Evolutionary conservation across 768 basidiomycete genomes (phyloP), one percentile per base, ranked within the genome.

Genomic region (Termitomyces sp.): DNA sequence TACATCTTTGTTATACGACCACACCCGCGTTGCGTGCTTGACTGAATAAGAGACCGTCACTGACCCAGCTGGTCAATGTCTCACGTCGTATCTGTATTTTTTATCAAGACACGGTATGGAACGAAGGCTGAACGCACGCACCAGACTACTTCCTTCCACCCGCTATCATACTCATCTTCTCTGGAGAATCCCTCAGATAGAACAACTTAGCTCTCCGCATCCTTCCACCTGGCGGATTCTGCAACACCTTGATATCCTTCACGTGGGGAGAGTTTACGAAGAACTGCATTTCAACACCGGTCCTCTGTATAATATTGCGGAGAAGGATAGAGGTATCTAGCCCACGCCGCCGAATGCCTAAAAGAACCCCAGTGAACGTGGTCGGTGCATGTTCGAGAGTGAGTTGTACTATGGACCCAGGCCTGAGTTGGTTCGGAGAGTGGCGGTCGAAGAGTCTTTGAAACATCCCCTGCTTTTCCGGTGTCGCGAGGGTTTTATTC

Each of bases 201-300:
- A 83, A 92, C 63, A 93, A 65, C 72, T 92, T 94, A 53, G 92
- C 90, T 69, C 87, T 80, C 64, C 83, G 76, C 80, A 88, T 84
- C 63, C 85, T 74, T 60, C 80, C 80, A 59, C 78, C 80, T 6
- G 80, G 80, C 56, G 88, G 86, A 63, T 73, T 76, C 72, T 83
- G 81, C 58, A 94, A 74, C 59, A 98, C 75, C 72, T 86, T 86
- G 72, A 98, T 88, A 56, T 89, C 86, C 78, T 91, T 92, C 72
- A 98, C 66, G 68, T 92, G 83, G 30, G 96, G 95, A 53, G 89
- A 91, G 66, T 83, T 85, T 62, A 87, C 84, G 70, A 88, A 94
- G 75, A 92, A 90, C 67, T 88, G 88, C 88, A 92, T 88, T 78
- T 98, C 96, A 40, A 97, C 88, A 13, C 94, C 95, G 13, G 89